These are phyloP conservation scores for Dovyalis caffra DNA, from an alignment of 345 rosid genomes.

Conservation along the genomic window DNA sequence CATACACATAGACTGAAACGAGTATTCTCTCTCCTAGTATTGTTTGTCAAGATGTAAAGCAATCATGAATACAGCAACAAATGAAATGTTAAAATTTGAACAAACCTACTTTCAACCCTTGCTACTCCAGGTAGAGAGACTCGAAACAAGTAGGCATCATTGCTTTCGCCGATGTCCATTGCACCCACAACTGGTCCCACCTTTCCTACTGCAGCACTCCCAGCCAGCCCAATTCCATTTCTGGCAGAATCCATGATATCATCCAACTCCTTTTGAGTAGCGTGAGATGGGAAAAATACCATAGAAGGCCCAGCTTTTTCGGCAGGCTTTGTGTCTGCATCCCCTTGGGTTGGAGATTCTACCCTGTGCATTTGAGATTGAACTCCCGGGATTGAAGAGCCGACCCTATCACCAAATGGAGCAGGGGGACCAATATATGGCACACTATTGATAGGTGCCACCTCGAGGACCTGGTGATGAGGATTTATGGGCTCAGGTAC, in stretches of 20 bases:
- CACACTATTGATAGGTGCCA: conserved; percentile 61
- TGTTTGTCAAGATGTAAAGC: neutral
- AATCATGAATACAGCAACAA: neutral
- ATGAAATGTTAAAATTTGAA: neutral
- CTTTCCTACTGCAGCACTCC: conserved; percentile 62
- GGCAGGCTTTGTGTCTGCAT: conserved; percentile 24
- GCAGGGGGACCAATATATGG: conserved; percentile 59
- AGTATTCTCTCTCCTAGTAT: neutral
- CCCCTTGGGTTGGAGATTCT: conserved; percentile 19
- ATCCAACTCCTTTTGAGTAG: conserved; percentile 42
- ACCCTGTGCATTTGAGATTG: no score
- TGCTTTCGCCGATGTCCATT: conserved; percentile 59
- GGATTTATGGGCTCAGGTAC: conserved; percentile 11
- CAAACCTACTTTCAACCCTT: conserved; percentile 57
- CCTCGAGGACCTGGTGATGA: conserved; percentile 34
- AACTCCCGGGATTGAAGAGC: no score
- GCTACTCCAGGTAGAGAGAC: conserved; percentile 72
- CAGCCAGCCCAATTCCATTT: conserved; percentile 60
- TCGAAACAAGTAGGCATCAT: conserved; percentile 59
- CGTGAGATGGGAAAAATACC: conserved; percentile 48
- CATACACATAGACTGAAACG: no score
- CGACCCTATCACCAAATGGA: conserved; percentile 9
- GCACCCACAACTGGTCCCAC: conserved; percentile 59
- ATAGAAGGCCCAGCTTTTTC: conserved; percentile 45
- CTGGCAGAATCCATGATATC: conserved; percentile 32